Conservation (phyloP, 768 basidiomycete species). For the Auricularia sp. region DNA sequence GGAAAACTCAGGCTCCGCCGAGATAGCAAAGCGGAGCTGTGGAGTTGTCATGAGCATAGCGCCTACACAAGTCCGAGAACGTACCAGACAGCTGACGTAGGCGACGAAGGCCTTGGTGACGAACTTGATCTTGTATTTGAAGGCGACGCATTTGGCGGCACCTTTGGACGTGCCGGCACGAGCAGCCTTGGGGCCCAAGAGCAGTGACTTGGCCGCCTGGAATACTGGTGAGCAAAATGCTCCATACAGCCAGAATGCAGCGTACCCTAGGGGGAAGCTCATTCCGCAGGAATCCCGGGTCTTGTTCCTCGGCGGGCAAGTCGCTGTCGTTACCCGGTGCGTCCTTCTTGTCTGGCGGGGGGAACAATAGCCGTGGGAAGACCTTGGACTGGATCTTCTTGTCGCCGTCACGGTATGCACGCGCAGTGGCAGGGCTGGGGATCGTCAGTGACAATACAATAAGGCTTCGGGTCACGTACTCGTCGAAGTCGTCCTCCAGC, state of each 20-base stretch:
- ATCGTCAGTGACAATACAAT: not conserved
- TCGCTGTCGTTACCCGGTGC: not conserved
- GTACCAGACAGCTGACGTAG: not conserved
- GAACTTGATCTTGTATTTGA: not conserved
- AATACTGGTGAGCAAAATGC: not conserved
- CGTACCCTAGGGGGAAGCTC: not conserved
- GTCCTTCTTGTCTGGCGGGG: not conserved
- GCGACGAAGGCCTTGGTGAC: not conserved
- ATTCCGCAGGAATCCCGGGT: not conserved
- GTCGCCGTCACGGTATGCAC: too few species aligned
- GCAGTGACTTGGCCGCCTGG: not conserved
- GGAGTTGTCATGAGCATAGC: not conserved
- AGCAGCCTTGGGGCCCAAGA: not conserved
- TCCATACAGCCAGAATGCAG: not conserved
- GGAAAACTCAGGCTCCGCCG: not conserved
- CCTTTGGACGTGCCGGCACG: not conserved
- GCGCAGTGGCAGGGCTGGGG: not conserved
- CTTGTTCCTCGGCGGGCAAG: not conserved
- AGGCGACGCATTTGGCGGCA: not conserved
- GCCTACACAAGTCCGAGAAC: not conserved
- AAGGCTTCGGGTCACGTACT: not conserved
- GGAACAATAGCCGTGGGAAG: not conserved
- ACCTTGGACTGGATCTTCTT: not conserved
- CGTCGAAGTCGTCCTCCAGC: not conserved
- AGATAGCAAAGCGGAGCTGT: not conserved